A percentile compares a stretch with the other conserved stretches of the same genome.
phyloP scores from a whole-genome alignment of 1,139 yeast species.

The Lodderomyces pseudojiufengensis region DNA sequence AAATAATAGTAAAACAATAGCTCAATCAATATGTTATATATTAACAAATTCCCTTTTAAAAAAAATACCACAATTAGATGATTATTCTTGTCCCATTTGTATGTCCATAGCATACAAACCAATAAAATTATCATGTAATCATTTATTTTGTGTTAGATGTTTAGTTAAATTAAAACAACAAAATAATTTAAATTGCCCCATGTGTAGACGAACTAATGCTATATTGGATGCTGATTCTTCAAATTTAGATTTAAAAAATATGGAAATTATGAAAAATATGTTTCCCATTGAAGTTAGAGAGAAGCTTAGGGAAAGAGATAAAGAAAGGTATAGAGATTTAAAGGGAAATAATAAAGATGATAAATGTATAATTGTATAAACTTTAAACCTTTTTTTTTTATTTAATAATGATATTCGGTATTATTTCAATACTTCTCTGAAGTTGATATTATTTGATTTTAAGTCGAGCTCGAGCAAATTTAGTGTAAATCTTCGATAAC shows the following conservation, averaged over 20 bases:
- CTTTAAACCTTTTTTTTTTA: no score
- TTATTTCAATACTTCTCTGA: no score
- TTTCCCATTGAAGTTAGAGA: conserved; percentile 67
- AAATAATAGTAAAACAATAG: conserved; percentile 46
- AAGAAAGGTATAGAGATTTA: conserved; percentile 43
- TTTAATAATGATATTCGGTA: no score
- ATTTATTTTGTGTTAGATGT: conserved; percentile 69
- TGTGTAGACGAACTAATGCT: conserved; percentile 54
- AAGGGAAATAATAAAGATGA: conserved; percentile 15
- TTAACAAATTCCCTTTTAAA: conserved; percentile 54
- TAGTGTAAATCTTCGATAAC: no score
- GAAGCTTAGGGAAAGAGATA: conserved; percentile 57
- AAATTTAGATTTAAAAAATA: conserved; percentile 54
- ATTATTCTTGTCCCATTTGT: conserved; percentile 72
- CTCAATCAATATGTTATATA: conserved; percentile 52
- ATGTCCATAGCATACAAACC: conserved; percentile 69
- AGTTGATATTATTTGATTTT: no score
- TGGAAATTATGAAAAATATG: conserved; percentile 51
- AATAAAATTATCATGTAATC: conserved; percentile 58
- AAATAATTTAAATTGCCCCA: conserved; percentile 58
- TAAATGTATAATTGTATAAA: conserved; percentile 26
- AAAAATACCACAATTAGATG: conserved; percentile 69
- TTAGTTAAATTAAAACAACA: conserved; percentile 62
- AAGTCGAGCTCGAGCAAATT: no score
- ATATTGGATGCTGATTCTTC: conserved; percentile 55